Evolutionary conservation across 1,284 basidiomycete genomes (phyloP), one percentile per base, ranked within the genome.

Genomic region (Stereum hirsutum): DNA sequence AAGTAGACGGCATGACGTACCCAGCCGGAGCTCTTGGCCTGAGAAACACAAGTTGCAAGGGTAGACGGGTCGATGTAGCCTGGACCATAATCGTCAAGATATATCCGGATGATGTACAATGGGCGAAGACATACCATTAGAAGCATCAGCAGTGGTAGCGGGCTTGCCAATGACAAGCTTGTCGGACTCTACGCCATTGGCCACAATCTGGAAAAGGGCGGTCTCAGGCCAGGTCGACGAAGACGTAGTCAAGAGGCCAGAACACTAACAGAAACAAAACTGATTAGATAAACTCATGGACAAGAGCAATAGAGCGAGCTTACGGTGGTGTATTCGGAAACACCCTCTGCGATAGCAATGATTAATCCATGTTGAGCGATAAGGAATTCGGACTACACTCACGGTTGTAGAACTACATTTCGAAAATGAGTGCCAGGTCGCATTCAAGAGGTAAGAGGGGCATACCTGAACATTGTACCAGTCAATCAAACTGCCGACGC

Each of bases 331-430:
- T 80, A 80, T 56, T 78, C 74, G 34, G 56, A 59, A n/a, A n/a
- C n/a, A 10, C 69, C 79, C 75, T 78, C 56, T 47, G 19, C 3
- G 17, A n/a, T n/a, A n/a, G n/a, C n/a, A n/a, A n/a, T n/a, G 15
- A 31, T 15, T n/a, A 38, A 24, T 15, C 33, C 21, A 19, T n/a
- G 48, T 30, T 24, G n/a, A 14, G 27, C n/a, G 41, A 37, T 23
- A 42, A 46, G 14, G 4, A n/a, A 6, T 20, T 15, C 6, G n/a
- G n/a, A n/a, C n/a, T n/a, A 40, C 6, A 59, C 67, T 51, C 48
- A 78, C 78, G 78, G 54, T 82, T 81, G 57, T 81, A 81, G 60
- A 81, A 81, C 69, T 80, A 54, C 14, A 46, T n/a, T n/a, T n/a
- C n/a, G n/a, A n/a, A n/a, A n/a, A n/a, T n/a, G n/a, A n/a, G n/a